phyloP scores from a whole-genome alignment of 805 yeast genomes.

The Nakazawaea molendinolei region DNA sequence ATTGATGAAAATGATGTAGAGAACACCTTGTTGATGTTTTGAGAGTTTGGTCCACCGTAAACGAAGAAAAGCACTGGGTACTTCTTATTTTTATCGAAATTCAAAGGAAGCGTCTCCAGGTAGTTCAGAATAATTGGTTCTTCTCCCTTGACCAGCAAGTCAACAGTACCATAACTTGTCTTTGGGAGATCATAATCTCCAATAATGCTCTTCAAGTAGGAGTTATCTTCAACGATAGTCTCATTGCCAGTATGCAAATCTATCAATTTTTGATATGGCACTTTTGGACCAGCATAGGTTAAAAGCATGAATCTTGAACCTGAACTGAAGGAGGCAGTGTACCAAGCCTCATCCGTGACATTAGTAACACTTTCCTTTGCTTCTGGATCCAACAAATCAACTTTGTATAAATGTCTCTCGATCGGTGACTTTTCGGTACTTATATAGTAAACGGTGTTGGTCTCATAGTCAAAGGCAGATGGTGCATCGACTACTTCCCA shows the following conservation, averaged over 20 bases:
- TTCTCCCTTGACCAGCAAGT: constrained; percentile 40
- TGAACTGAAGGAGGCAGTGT: constrained; percentile 65
- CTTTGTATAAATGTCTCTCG: constrained; percentile 78
- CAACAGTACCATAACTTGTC: constrained; percentile 44
- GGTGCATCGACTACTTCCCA: constrained; percentile 90
- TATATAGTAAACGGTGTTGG: constrained; percentile 52
- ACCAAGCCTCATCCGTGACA: constrained; percentile 55
- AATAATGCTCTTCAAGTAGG: constrained; percentile 31
- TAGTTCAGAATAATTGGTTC: constrained; percentile 50
- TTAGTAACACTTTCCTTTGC: constrained; percentile 41
- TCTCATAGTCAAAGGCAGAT: constrained; percentile 48
- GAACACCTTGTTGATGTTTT: constrained; percentile 61
- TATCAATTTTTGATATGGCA: constrained; percentile 73
- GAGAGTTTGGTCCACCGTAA: constrained; percentile 96
- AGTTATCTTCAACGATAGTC: constrained; percentile 41
- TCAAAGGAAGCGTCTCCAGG: constrained; percentile 70
- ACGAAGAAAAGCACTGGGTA: constrained; percentile 88
- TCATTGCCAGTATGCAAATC: constrained; percentile 36
- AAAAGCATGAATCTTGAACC: constrained; percentile 71
- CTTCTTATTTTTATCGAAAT: constrained; percentile 52
- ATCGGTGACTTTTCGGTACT: constrained; percentile 74
- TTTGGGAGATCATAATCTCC: constrained; percentile 49
- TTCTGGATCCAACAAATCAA: constrained; percentile 44
- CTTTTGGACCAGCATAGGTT: constrained; percentile 68
- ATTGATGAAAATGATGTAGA: constrained; percentile 62